Conservation (phyloP, 2,329 filamentous ascomycete species). For the Colletotrichum costaricense region DNA sequence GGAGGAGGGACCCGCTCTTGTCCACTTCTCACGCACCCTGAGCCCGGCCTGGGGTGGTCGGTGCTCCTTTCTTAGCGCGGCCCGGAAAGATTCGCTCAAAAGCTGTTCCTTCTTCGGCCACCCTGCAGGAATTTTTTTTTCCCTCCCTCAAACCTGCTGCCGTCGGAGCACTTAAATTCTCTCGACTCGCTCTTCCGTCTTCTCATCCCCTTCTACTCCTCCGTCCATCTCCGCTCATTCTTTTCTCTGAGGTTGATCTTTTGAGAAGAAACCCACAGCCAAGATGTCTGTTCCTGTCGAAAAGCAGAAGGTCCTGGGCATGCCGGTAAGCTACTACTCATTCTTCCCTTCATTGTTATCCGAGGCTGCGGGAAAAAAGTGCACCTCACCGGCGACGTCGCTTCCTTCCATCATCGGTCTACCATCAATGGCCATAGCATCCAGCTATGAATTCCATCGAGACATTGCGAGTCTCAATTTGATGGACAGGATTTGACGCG, state of each 20-base stretch:
- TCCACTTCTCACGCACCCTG: slow-evolving; percentile 37
- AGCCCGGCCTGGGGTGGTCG: slow-evolving; percentile 30
- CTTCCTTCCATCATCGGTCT: slow-evolving; percentile 33
- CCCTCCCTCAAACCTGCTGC: slow-evolving; percentile 56
- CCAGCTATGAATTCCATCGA: slow-evolving; percentile 6
- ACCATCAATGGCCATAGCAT: slow-evolving; percentile 10
- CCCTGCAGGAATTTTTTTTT: slow-evolving; percentile 66
- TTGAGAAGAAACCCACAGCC: slow-evolving; percentile 53
- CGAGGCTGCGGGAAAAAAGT: slow-evolving; percentile 40
- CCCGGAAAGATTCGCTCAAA: slow-evolving; percentile 68
- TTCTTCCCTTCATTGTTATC: slow-evolving; percentile 29
- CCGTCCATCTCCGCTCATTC: slow-evolving; percentile 72
- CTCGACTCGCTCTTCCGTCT: slow-evolving; percentile 47
- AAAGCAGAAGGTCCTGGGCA: slow-evolving; percentile 69
- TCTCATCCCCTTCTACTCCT: slow-evolving; percentile 52
- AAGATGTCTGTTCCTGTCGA: slow-evolving; percentile 67
- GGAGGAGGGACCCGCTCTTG: slow-evolving; percentile 38
- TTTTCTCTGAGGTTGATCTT: slow-evolving; percentile 62
- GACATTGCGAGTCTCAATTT: not conserved
- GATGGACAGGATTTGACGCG: not conserved
- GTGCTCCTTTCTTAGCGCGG: slow-evolving; percentile 36
- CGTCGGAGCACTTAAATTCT: slow-evolving; percentile 49
- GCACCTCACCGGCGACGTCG: slow-evolving; percentile 40
- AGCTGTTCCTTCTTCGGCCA: slow-evolving; percentile 51
- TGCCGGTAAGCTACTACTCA: slow-evolving; percentile 66